Evolutionary conservation across 257 asterid genomes (phyloP).

Genomic region (Nicotiana knightiana): DNA sequence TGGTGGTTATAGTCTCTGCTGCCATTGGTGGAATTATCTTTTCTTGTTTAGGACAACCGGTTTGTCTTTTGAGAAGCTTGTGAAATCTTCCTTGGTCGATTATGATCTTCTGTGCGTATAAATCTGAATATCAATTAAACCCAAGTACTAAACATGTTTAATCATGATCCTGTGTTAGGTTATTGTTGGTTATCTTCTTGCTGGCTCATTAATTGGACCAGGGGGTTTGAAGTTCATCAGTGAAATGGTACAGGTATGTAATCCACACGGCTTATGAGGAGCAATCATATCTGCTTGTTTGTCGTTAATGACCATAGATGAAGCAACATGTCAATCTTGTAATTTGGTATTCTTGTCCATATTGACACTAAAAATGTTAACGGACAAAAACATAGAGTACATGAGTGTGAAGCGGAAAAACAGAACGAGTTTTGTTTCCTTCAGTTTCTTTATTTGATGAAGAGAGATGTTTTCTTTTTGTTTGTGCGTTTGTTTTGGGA

Average conservation of each 20-base stretch:
- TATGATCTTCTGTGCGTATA: constrained; percentile 1
- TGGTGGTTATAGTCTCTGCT: constrained; percentile 96
- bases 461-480: background rate
- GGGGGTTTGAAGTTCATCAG: constrained; percentile 88
- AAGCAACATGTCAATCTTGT: background rate
- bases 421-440: background rate
- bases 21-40: constrained; percentile 92
- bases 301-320: background rate
- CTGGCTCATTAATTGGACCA: constrained; percentile 94
- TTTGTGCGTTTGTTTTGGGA: background rate
- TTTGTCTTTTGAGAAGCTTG: constrained; percentile 36
- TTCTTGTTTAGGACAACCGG: constrained; percentile 98
- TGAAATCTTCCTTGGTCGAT: constrained; percentile 15
- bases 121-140: background rate
- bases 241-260: constrained; percentile 89
- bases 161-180: constrained; percentile 40
- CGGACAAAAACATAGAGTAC: background rate
- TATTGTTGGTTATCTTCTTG: constrained; percentile 92
- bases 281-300: background rate
- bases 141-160: constrained; percentile 2
- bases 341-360: background rate
- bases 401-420: background rate
- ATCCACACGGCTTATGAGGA: background rate
- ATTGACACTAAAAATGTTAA: background rate
- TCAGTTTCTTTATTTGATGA: background rate